Conservation (phyloP, 495 filamentous ascomycete genomes). For the Xylaria longipes region DNA sequence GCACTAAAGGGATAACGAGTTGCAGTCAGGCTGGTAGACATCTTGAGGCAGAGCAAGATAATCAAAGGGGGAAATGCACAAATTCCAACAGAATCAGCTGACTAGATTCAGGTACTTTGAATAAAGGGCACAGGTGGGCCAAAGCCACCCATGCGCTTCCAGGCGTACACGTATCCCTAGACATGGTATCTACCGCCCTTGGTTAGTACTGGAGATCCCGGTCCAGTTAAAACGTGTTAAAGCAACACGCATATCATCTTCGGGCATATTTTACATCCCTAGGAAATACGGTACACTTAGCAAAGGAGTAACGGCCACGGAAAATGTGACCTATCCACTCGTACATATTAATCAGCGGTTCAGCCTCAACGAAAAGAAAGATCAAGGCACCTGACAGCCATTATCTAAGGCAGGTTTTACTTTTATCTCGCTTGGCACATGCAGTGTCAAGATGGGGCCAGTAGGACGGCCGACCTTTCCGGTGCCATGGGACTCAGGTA, state of each 20-base stretch:
- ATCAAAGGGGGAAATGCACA: background rate
- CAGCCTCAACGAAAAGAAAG: background rate
- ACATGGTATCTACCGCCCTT: background rate
- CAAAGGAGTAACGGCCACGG: background rate
- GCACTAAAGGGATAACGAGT: constrained; percentile 1
- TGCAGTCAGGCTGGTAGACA: background rate
- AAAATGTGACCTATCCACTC: background rate
- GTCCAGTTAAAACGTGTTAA: background rate
- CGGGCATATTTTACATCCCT: no score
- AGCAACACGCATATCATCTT: background rate
- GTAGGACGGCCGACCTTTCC: constrained; percentile 1
- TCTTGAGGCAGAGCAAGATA: background rate
- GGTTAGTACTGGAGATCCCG: background rate
- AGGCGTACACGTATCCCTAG: background rate
- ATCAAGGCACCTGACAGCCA: background rate
- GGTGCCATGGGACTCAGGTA: constrained; percentile 6
- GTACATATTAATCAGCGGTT: background rate
- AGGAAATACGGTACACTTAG: background rate
- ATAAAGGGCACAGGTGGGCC: constrained; percentile 9
- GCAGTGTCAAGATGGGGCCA: background rate
- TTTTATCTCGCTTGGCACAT: background rate
- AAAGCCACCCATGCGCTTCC: background rate
- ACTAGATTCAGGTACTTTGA: background rate
- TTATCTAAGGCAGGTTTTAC: background rate
- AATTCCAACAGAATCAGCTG: background rate